Evolutionary conservation across 2,329 filamentous ascomycete genomes (phyloP).

Genomic region (Emericellopsis cladophorae): DNA sequence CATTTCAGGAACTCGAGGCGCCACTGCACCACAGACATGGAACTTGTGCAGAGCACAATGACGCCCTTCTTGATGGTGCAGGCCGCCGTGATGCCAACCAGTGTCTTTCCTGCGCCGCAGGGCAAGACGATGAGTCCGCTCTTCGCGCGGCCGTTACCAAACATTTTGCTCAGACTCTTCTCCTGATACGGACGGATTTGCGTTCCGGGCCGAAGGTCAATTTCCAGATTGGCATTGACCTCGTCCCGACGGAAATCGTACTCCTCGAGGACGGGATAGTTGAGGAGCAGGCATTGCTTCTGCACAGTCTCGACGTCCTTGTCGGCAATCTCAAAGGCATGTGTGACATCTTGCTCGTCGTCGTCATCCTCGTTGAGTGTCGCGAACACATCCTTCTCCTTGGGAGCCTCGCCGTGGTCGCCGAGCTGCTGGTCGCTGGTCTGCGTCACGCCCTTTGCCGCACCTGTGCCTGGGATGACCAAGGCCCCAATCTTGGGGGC

Average conservation of each 20-base stretch:
- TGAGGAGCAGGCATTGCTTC: conserved; percentile 77
- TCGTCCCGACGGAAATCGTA: conserved; percentile 94
- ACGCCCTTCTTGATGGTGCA: conserved; percentile 96
- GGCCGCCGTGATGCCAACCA: conserved; percentile 95
- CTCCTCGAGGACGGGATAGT: conserved; percentile 82
- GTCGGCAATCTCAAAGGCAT: conserved; percentile 84
- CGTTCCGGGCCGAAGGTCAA: conserved; percentile 79
- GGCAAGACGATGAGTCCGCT: conserved; percentile 95
- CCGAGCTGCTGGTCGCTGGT: conserved; percentile 28
- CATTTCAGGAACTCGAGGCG: conserved; percentile 92
- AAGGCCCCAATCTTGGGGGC: conserved; percentile 79
- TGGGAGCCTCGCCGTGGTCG: conserved; percentile 32
- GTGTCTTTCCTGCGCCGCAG: conserved; percentile 90
- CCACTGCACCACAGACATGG: conserved; percentile 98
- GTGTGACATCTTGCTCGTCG: conserved; percentile 75
- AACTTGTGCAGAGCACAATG: conserved; percentile 90
- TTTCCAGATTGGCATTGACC: conserved; percentile 81
- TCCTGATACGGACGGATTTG: conserved; percentile 94
- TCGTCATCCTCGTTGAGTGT: conserved; percentile 74
- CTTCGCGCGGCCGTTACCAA: conserved; percentile 92
- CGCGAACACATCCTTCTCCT: conserved; percentile 58
- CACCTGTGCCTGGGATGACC: conserved; percentile 88
- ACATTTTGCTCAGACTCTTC: conserved; percentile 98
- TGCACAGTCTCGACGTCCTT: conserved; percentile 76
- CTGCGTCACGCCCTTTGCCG: conserved; percentile 79